Evolutionary conservation across 139 green algal species (phyloP), one percentile per base, ranked within the genome.

Genomic region (Yamagishiella unicocca): DNA sequence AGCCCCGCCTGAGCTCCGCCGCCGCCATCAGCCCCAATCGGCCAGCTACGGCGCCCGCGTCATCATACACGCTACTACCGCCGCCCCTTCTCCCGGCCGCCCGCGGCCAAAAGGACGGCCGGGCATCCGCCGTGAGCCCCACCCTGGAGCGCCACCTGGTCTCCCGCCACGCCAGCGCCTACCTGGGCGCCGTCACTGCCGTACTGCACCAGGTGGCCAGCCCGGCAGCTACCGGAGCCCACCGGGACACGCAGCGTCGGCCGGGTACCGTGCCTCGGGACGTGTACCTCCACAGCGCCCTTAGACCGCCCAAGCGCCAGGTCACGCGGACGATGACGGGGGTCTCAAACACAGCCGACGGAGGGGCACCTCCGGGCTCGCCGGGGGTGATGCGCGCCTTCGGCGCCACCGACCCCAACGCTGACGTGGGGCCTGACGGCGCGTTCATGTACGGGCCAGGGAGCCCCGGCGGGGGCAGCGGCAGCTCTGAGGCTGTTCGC

Each of bases 221-320:
- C 43, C 62, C 80, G 22, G 80, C 80, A n/a, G 31, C 64, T 24
- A 66, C 24, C 22, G 80, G 64, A 8, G 43, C 21, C 7, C 37
- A 4, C 4, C 43, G 43, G 0, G 64, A 66, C 21, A 67, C 64
- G 3, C 62, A 78, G 62, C 80, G 64, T 43, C 62, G 80, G 2
- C 80, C 80, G 22, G 80, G 80, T 21, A 86, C 64, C 43, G 80
- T 86, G 21, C 80, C 80, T 2, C 31, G 37, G 1, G 80, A 86
- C 33, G 80, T 86, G 31, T 86, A 86, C 50, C 43, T 40, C 19
- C 80, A 86, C 80, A 86, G 80, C 80, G 31, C 42, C 24, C 17
- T 77, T 27, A 9, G 43, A 31, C 62, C 62, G 80, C 80, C 62
- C 8, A 45, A 45, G 37, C 66, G 66, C 4, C 66, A 45, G n/a